Evolutionary conservation across 495 filamentous ascomycete species (phyloP).

Genomic region (Lophium mytilinum): DNA sequence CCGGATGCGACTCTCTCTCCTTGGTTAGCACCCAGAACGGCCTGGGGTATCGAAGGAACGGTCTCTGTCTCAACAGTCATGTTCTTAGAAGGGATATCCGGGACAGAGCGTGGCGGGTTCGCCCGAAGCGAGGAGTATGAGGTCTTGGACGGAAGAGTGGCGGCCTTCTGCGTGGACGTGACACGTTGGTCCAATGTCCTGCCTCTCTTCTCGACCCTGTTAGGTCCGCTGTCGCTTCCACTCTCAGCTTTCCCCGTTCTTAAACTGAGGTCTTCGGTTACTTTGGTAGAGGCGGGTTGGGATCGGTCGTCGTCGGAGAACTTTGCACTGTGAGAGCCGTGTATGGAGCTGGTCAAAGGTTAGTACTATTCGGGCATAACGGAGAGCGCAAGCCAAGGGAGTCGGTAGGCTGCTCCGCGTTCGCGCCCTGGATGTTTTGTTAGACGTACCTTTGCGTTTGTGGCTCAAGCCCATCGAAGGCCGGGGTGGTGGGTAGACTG

Average conservation of each 20-base stretch:
- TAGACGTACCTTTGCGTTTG: constrained; percentile 14
- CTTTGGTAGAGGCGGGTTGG: constrained; percentile 37
- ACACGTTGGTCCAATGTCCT: constrained; percentile 20
- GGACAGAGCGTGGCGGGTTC: constrained; percentile 45
- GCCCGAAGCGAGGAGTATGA: constrained; percentile 33
- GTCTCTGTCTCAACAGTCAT: constrained; percentile 99
- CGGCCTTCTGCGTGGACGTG: constrained; percentile 27
- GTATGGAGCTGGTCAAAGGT: background rate
- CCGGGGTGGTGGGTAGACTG: constrained; percentile 70
- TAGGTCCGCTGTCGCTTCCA: constrained; percentile 53
- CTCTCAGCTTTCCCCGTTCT: constrained; percentile 40
- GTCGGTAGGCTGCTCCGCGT: background rate
- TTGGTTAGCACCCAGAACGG: constrained; percentile 63
- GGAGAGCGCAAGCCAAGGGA: background rate
- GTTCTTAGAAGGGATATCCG: constrained; percentile 71
- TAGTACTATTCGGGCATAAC: background rate
- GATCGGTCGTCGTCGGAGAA: constrained; percentile 34
- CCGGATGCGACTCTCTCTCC: constrained; percentile 50
- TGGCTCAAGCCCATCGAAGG: constrained; percentile 28
- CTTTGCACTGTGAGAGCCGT: constrained; percentile 38
- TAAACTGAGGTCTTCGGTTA: constrained; percentile 31
- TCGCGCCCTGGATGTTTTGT: no score
- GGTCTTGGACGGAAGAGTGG: constrained; percentile 24
- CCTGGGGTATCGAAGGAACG: constrained; percentile 82
- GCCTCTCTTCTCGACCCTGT: constrained; percentile 30